A percentile compares a stretch with the other conserved stretches of the same genome.
phyloP scores from a whole-genome alignment of 192 early-diverging fungal species.

The Geosiphon pyriformis region DNA sequence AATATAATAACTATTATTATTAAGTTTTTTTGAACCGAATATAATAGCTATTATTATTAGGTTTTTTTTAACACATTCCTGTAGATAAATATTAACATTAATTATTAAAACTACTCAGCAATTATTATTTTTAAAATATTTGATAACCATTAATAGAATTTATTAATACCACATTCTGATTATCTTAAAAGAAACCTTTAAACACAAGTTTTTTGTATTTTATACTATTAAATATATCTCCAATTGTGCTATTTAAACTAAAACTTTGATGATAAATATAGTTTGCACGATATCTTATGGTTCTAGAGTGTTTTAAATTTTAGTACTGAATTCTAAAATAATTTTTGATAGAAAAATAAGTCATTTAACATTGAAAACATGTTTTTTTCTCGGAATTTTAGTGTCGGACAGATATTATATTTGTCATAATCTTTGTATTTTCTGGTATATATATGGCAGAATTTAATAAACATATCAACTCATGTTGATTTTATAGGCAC shows the following conservation, averaged over 20 bases:
- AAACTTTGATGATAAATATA: background rate
- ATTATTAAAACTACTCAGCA: constrained; percentile 1
- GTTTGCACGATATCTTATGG: background rate
- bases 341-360: background rate
- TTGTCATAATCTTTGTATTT: background rate
- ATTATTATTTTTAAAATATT: background rate
- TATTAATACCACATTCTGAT: background rate
- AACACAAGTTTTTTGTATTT: background rate
- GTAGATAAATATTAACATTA: background rate
- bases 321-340: background rate
- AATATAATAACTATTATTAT: background rate
- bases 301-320: background rate
- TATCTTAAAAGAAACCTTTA: background rate
- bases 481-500: background rate
- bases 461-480: constrained; percentile 4
- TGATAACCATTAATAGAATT: background rate
- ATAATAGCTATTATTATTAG: no score
- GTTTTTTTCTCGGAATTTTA: background rate
- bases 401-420: background rate
- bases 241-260: no score
- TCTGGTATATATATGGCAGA: background rate
- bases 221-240: no score
- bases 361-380: background rate
- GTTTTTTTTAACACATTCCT: constrained; percentile 4
- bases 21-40: no score